Percentiles rank a stretch among this genome's conserved stretches.
Conservation (phyloP, 345 rosid genomes). For the Raphanus raphanistrum region DNA sequence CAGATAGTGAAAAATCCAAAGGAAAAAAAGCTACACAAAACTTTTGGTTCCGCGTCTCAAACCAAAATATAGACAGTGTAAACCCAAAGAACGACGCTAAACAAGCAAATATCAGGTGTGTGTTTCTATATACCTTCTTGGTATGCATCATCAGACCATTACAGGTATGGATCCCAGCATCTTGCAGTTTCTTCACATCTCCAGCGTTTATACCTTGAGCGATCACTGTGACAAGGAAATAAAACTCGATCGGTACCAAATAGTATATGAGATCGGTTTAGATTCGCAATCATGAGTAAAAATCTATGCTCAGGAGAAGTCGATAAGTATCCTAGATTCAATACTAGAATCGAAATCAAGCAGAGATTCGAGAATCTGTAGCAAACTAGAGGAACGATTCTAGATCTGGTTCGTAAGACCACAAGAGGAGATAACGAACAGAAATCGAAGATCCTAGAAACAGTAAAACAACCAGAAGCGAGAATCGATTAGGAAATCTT, state of each 20-base stretch:
- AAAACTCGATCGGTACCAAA: constrained; percentile 15
- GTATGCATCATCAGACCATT: constrained; percentile 99
- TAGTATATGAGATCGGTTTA: not conserved
- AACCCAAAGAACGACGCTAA: not conserved
- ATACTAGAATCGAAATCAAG: not conserved
- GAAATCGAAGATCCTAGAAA: not conserved
- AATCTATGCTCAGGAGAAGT: not conserved
- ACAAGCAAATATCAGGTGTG: not conserved
- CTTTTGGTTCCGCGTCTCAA: too few species aligned
- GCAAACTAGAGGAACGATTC: not conserved
- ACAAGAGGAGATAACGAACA: not conserved
- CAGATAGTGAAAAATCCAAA: not conserved
- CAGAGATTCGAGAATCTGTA: not conserved
- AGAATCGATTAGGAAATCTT: constrained; percentile 20
- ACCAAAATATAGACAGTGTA: too few species aligned
- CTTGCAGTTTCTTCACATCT: constrained; percentile 88
- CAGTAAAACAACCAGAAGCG: not conserved
- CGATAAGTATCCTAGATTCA: not conserved
- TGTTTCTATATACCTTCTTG: constrained; percentile 55
- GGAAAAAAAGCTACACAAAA: not conserved
- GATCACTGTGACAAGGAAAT: constrained; percentile 48
- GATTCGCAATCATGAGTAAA: constrained; percentile 2
- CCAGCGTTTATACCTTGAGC: constrained; percentile 92
- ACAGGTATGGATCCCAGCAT: constrained; percentile 95
- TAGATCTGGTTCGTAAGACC: not conserved